Base-by-base conservation (phyloP, 2,329 filamentous ascomycete species). In the Teratosphaeria viscida region DNA sequence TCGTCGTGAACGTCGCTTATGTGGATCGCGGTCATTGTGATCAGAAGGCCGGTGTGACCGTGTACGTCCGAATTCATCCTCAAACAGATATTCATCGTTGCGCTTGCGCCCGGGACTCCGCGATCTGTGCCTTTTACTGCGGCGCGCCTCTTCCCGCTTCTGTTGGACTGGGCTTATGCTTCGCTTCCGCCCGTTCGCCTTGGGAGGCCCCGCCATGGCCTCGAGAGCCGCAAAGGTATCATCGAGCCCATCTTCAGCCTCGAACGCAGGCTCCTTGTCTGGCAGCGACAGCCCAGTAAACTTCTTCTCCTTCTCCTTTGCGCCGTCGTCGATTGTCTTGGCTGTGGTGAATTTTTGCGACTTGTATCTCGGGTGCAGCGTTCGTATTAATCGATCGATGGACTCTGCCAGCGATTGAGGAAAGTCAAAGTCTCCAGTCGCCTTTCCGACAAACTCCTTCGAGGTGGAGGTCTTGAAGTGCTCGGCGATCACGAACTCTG, bases 171-270 rank as follows among this genome's bases (percentile, higher is more conserved):
- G 84, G 66, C 82, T 86, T 65, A 80, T 79, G 68, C 80, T 86
- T 59, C 85, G 79, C 71, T 85, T 85, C 71, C 69, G 66, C 76
- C 78, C 60, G 78, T 79, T 61, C 78, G 81, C 68, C 77, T 84
- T 67, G 77, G 79, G 56, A 79, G 88, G 90, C 7, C 83, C 82
- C 63, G 91, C 91, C 47, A 97, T 76, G 0, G 86, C 88, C 73
- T 97, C 94, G n/a, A 99, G 75, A 68, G 95, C 81, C 0, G 92
- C 92, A 67, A 99, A 85, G 0, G 94, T 96, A 73, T 99, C 92
- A 70, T 97, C 94, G 69, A 96, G 87, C 26, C 73, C 71, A 47
- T 72, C 65, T 23, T 75, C 77, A 32, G 81, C 77, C 52, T 82
- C 80, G 6, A 78, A 77, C 72, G 79, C 69, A 10, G 79, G 75